Evolutionary conservation across 2,329 filamentous ascomycete species (phyloP).

Genomic region (Lomentospora prolificans): DNA sequence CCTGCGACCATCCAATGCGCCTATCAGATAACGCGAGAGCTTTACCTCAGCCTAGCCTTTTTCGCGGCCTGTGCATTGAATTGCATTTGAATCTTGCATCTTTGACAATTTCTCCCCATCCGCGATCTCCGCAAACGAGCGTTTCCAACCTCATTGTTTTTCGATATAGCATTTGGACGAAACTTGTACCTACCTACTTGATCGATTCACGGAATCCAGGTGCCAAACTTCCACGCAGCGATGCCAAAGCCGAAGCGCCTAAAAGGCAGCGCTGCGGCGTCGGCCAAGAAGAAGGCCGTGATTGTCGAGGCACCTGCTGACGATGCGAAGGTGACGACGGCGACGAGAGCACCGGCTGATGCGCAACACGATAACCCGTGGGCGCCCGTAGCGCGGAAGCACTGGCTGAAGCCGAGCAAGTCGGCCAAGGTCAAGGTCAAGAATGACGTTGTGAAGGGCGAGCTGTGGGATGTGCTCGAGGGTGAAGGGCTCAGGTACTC

Average conservation of each 20-base stretch:
- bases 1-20: too few species aligned
- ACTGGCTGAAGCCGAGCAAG: slow-evolving; percentile 66
- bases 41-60: too few species aligned
- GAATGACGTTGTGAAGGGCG: slow-evolving; percentile 75
- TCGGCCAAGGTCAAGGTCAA: slow-evolving; percentile 63
- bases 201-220: too few species aligned
- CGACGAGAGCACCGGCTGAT: slow-evolving; percentile 47
- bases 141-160: too few species aligned
- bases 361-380: slow-evolving; percentile 65
- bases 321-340: slow-evolving; percentile 19
- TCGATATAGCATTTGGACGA: too few species aligned
- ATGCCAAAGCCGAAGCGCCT: slow-evolving; percentile 51
- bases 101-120: too few species aligned
- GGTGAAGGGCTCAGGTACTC: slow-evolving; percentile 68
- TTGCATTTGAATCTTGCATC: too few species aligned
- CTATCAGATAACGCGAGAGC: too few species aligned
- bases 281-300: slow-evolving; percentile 12
- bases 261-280: slow-evolving; percentile 39
- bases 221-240: too few species aligned
- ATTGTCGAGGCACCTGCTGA: slow-evolving; percentile 16
- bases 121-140: too few species aligned
- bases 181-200: too few species aligned
- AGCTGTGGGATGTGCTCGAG: slow-evolving; percentile 84
- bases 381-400: slow-evolving; percentile 67
- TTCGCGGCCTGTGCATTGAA: too few species aligned